Percentiles rank a stretch among this genome's conserved stretches.
phyloP scores from a whole-genome alignment of 2,329 filamentous ascomycete genomes.

The Cytospora paraplurivora region DNA sequence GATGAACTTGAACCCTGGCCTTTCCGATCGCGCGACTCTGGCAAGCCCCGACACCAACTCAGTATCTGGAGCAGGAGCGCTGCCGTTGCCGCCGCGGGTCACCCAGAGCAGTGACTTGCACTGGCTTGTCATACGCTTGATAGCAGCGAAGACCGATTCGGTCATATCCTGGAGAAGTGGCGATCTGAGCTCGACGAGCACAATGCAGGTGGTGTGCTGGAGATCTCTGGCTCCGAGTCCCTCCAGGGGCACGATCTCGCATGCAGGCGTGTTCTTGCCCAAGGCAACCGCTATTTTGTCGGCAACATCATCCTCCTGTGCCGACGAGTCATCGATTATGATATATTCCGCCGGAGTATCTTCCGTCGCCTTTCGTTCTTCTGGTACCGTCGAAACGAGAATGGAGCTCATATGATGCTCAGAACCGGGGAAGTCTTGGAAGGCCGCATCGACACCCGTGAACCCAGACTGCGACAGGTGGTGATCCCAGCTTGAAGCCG shows the following conservation, averaged over 20 bases:
- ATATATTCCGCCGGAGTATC: not conserved
- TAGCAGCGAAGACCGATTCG: slow-evolving; percentile 23
- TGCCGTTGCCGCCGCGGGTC: slow-evolving; percentile 26
- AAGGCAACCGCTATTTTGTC: not conserved
- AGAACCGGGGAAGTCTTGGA: slow-evolving; percentile 32
- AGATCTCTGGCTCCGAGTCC: slow-evolving; percentile 18
- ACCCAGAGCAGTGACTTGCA: slow-evolving; percentile 32
- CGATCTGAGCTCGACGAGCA: slow-evolving; percentile 32
- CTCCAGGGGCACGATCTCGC: slow-evolving; percentile 18
- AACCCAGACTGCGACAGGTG: slow-evolving; percentile 30
- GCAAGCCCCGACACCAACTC: slow-evolving; percentile 33
- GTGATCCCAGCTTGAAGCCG: slow-evolving; percentile 31
- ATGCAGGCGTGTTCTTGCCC: not conserved
- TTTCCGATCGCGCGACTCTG: slow-evolving; percentile 31
- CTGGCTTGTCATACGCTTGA: slow-evolving; percentile 32
- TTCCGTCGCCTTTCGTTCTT: not conserved
- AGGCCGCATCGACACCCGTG: slow-evolving; percentile 32
- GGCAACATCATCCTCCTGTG: slow-evolving; percentile 16
- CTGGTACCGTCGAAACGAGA: slow-evolving; percentile 32
- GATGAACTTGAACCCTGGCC: slow-evolving; percentile 29
- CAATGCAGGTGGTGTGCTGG: slow-evolving; percentile 29
- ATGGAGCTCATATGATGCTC: slow-evolving; percentile 25
- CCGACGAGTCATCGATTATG: slow-evolving; percentile 15
- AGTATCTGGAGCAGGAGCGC: slow-evolving; percentile 26
- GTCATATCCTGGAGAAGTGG: slow-evolving; percentile 31